Evolutionary conservation across 2,329 filamentous ascomycete species (phyloP).

Genomic region (Hortaea sp.): DNA sequence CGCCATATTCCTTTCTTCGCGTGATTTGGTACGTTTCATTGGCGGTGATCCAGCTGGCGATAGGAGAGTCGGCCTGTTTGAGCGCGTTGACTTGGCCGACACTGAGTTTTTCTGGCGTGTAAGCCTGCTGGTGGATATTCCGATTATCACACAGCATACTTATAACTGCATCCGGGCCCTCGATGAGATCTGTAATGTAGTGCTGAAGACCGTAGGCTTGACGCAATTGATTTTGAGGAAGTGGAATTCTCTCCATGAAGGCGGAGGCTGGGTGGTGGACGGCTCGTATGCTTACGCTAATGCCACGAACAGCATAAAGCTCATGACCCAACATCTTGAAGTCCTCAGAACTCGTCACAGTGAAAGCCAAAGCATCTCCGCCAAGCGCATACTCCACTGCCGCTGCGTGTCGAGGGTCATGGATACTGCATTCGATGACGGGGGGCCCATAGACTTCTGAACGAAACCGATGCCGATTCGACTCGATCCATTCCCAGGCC

Average conservation of each 20-base stretch:
- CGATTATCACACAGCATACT: conserved; percentile 76
- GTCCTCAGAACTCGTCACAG: conserved; percentile 64
- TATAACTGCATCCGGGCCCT: conserved; percentile 72
- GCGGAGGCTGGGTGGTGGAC: conserved; percentile 44
- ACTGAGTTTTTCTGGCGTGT: conserved; percentile 52
- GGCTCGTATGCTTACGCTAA: conserved; percentile 61
- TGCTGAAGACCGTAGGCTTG: conserved; percentile 58
- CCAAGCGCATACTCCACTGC: conserved; percentile 50
- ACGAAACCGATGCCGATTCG: conserved; percentile 59
- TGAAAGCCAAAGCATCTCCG: conserved; percentile 53
- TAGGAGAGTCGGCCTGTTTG: conserved; percentile 29
- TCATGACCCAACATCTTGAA: conserved; percentile 60
- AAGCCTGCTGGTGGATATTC: conserved; percentile 57
- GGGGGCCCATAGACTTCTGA: conserved; percentile 72
- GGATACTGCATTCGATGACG: conserved; percentile 69
- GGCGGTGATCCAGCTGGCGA: conserved; percentile 63
- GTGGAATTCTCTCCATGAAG: conserved; percentile 42
- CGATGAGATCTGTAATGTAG: conserved; percentile 68
- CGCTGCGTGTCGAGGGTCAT: conserved; percentile 56
- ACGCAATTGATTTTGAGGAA: conserved; percentile 46
- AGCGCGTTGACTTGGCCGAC: conserved; percentile 61
- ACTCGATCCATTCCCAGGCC: conserved; percentile 75
- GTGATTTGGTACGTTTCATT: conserved; percentile 53
- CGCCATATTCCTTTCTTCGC: conserved; percentile 71
- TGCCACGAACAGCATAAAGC: conserved; percentile 56